Percentiles rank a stretch among this genome's conserved stretches.
phyloP scores from a whole-genome alignment of 805 yeast species.

The Suhomyces kilbournensis region DNA sequence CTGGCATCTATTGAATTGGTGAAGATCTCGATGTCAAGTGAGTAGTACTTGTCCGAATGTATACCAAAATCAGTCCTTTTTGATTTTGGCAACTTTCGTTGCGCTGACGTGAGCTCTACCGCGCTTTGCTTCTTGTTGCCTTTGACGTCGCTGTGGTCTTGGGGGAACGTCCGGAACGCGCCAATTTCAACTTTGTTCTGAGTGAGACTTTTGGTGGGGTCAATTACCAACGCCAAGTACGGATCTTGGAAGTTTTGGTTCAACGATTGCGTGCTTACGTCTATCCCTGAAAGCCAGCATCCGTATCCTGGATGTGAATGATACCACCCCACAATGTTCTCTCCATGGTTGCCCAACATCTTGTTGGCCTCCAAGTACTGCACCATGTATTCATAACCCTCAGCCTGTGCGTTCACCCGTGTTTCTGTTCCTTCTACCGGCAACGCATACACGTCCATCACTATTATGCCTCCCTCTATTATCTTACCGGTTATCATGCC shows the following conservation, averaged over 20 bases:
- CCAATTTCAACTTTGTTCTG: constrained; percentile 78
- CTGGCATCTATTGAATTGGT: constrained; percentile 46
- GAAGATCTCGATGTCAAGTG: constrained; percentile 61
- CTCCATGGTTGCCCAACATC: constrained; percentile 38
- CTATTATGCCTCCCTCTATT: constrained; percentile 51
- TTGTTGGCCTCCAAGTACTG: constrained; percentile 62
- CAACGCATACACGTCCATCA: constrained; percentile 77
- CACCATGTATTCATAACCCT: constrained; percentile 94
- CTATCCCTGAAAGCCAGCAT: constrained; percentile 93
- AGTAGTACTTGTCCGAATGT: constrained; percentile 67
- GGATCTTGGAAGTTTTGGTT: constrained; percentile 92
- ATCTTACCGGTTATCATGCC: constrained; percentile 88
- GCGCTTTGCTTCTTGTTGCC: constrained; percentile 2
- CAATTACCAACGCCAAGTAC: constrained; percentile 82
- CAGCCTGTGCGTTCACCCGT: constrained; percentile 89
- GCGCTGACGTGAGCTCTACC: background rate
- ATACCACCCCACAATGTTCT: constrained; percentile 94
- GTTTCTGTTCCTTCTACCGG: constrained; percentile 98
- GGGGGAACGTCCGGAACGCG: constrained; percentile 74
- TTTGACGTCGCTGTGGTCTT: constrained; percentile 18
- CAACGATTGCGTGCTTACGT: constrained; percentile 81
- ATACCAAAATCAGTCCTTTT: constrained; percentile 65
- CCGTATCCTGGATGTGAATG: constrained; percentile 99
- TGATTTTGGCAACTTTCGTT: constrained; percentile 40
- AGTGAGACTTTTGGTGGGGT: constrained; percentile 65